These are phyloP conservation scores for Boletus huronensis DNA, from an alignment of 768 basidiomycete genomes.

Conservation along the genomic window DNA sequence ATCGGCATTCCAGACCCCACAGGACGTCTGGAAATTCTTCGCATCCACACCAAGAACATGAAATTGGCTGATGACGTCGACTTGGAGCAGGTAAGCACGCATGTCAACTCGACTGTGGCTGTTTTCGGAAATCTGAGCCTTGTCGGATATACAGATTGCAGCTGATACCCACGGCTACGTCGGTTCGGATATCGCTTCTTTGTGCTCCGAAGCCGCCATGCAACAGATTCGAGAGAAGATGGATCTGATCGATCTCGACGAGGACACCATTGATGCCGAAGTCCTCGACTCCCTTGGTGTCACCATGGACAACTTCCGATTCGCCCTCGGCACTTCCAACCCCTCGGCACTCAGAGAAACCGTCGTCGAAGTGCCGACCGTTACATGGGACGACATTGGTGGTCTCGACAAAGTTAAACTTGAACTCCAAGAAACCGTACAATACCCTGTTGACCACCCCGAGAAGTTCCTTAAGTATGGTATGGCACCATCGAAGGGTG, in stretches of 20 bases:
- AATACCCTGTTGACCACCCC: conserved; percentile 99
- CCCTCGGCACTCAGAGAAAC: conserved; percentile 99
- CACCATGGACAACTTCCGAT: conserved; percentile 99
- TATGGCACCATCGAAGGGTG: conserved; percentile 99
- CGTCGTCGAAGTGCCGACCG: conserved; percentile 97
- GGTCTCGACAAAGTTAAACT: conserved; percentile 99
- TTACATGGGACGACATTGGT: conserved; percentile 99
- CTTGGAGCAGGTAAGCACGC: conserved; percentile 71
- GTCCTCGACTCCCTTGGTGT: conserved; percentile 98
- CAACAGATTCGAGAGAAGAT: conserved; percentile 99
- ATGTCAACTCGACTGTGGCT: background rate
- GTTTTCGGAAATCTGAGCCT: conserved; percentile 3
- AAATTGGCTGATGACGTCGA: conserved; percentile 96
- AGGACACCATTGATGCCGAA: conserved; percentile 99
- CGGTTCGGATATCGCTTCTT: conserved; percentile 94
- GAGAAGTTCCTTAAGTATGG: conserved; percentile 99
- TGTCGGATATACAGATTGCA: conserved; percentile 64
- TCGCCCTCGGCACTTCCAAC: conserved; percentile 95
- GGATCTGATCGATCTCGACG: conserved; percentile 93
- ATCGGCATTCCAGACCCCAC: conserved; percentile 99
- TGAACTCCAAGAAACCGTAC: conserved; percentile 98
- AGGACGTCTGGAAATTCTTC: conserved; percentile 96
- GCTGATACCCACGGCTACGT: conserved; percentile 99
- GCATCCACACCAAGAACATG: conserved; percentile 99
- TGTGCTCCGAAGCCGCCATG: conserved; percentile 99